Percentiles rank a stretch among this genome's conserved stretches.
phyloP scores from a whole-genome alignment of 345 rosid species.

The Carallia pectinifolia region DNA sequence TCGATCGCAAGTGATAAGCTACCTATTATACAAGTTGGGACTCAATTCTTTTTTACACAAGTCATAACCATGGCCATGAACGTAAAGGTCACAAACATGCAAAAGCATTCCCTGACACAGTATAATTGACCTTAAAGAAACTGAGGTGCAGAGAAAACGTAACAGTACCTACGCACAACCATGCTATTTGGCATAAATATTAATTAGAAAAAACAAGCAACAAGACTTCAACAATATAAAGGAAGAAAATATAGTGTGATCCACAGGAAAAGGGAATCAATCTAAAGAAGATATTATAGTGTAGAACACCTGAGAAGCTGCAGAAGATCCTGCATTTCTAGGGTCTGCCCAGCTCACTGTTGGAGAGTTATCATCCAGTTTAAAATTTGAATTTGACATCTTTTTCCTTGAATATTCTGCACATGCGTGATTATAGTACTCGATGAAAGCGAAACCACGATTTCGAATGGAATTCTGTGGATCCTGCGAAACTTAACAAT shows the following conservation, averaged over 20 bases:
- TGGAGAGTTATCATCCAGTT: slow-evolving; percentile 37
- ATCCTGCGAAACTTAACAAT: slow-evolving; percentile 20
- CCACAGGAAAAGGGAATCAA: neutral
- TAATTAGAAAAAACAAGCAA: neutral
- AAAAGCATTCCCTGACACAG: neutral
- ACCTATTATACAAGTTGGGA: too few species aligned
- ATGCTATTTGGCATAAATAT: neutral
- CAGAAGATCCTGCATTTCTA: slow-evolving; percentile 35
- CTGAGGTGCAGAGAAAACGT: neutral
- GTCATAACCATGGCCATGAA: neutral
- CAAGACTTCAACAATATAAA: too few species aligned
- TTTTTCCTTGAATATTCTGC: slow-evolving; percentile 32
- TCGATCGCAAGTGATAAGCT: too few species aligned
- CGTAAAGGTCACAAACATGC: neutral
- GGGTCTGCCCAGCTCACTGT: slow-evolving; percentile 43
- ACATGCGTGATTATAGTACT: slow-evolving; percentile 38
- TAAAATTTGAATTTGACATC: slow-evolving; percentile 27
- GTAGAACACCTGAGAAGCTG: slow-evolving; percentile 28
- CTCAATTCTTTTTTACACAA: neutral
- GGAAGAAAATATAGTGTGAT: neutral
- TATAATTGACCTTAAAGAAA: neutral
- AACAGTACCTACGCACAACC: neutral
- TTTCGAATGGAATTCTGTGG: slow-evolving; percentile 30
- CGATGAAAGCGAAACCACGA: slow-evolving; percentile 33
- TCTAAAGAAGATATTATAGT: neutral